Evolutionary conservation across 2,329 filamentous ascomycete species (phyloP), one percentile per base, ranked within the genome.

Genomic region (Cladosporium sp.): DNA sequence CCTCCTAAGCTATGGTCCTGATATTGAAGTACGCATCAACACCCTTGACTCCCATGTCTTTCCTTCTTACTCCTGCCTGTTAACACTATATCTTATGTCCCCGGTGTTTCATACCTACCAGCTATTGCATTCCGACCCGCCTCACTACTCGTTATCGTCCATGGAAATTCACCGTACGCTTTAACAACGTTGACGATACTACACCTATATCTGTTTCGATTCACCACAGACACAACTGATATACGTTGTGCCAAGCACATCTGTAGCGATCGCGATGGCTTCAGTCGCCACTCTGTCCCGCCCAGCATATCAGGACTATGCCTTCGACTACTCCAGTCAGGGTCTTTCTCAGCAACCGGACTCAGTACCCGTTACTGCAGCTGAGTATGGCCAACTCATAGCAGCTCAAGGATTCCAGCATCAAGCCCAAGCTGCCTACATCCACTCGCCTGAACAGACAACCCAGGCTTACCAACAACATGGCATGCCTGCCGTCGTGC

Each of bases 231-330:
- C 47, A 62, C 30, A 10, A 51, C 24, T 28, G 12, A 52, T 38
- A 51, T 26, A 62, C 59, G 32, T 34, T 26, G 30, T 62, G 60
- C 52, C 52, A 55, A 55, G 52, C 52, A 32, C 28, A 8, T 47
- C n/a, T 21, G n/a, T 47, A 11, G 10, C 15, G 28, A 21, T 38
- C 32, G 18, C 24, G 12, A 64, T 64, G 61, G 61, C 51, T 64
- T 47, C 51, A 55, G 61, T 64, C 75, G 80, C 80, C 81, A 82
- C 76, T 76, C 80, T 83, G 80, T 81, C 81, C 79, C 79, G 74
- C 71, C 74, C 80, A 66, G 77, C 80, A 66, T 77, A 80, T 76
- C 77, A 80, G 77, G 79, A 80, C 74, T 79, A 77, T 72, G 77
- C 77, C 76, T 80, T 82, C 78, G 78, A 81, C 77, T 81, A 82